Percentiles rank a stretch among this genome's conserved stretches.
Evolutionary conservation across 2,329 filamentous ascomycete genomes (phyloP).

Genomic region (Fusarium oligoseptatum): DNA sequence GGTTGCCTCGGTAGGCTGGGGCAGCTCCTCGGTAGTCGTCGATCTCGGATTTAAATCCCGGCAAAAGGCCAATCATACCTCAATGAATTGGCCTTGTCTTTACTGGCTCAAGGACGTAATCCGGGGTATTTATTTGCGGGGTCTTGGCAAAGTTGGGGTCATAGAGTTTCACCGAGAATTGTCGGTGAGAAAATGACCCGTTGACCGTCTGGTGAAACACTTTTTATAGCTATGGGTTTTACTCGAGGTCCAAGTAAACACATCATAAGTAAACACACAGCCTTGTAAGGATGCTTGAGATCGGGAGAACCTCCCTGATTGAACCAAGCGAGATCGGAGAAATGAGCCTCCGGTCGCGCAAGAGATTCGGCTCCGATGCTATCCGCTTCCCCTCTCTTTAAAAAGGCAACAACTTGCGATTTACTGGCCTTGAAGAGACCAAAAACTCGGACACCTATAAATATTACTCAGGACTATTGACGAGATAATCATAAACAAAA

Average conservation of each 20-base stretch:
- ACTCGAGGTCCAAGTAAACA: neutral
- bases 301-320: neutral
- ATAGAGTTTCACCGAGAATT: neutral
- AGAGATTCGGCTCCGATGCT: neutral
- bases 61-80: neutral
- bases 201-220: neutral
- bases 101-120: neutral
- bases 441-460: neutral
- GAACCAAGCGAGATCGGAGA: neutral
- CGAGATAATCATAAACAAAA: neutral
- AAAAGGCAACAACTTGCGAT: neutral
- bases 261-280: neutral
- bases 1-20: neutral
- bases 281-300: neutral
- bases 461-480: neutral
- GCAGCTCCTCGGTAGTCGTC: neutral
- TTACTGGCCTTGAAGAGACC: fast-evolving
- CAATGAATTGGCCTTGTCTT: neutral
- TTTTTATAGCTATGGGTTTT: neutral
- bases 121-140: neutral
- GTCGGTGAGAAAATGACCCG: neutral
- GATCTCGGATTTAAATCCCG: neutral
- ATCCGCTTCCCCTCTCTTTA: conserved; percentile 1
- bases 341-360: neutral
- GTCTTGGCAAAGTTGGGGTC: neutral